Conservation (phyloP, 2,329 filamentous ascomycete genomes). For the Phaeosphaeria sp. region DNA sequence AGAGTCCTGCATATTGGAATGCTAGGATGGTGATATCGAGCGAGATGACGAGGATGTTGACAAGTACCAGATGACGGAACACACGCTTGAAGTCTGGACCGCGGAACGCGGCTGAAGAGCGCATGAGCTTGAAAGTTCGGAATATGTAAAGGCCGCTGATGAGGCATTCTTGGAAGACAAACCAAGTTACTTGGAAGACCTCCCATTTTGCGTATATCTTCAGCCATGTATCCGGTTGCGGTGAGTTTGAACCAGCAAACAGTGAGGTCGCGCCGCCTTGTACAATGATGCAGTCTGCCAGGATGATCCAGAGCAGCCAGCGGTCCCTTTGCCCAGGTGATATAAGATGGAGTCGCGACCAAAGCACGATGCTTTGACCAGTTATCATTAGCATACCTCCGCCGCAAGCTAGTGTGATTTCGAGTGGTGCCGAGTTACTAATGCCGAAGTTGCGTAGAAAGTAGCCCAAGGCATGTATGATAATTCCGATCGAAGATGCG, state of each 20-base stretch:
- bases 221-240: slow-evolving; percentile 11
- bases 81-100: slow-evolving; percentile 18
- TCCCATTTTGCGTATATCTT: slow-evolving; percentile 39
- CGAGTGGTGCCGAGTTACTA: slow-evolving; percentile 35
- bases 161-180: slow-evolving; percentile 47
- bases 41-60: slow-evolving; percentile 48
- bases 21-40: slow-evolving; percentile 49
- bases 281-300: slow-evolving; percentile 34
- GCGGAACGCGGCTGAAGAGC: slow-evolving; percentile 7
- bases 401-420: slow-evolving; percentile 52
- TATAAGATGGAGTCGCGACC: slow-evolving; percentile 54
- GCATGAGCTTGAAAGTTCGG: slow-evolving; percentile 54
- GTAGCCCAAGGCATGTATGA: slow-evolving; percentile 17
- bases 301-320: slow-evolving; percentile 62
- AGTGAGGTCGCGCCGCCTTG: slow-evolving; percentile 62
- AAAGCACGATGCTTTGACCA: slow-evolving; percentile 66
- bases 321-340: slow-evolving; percentile 16
- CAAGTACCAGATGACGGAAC: slow-evolving; percentile 43
- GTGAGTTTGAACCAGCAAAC: slow-evolving; percentile 55
- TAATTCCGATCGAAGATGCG: slow-evolving; percentile 17
- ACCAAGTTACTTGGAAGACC: slow-evolving; percentile 48
- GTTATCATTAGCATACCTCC: slow-evolving; percentile 66
- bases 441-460: slow-evolving; percentile 17
- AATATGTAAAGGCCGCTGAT: slow-evolving; percentile 57
- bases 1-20: slow-evolving; percentile 45